A percentile compares a stretch with the other conserved stretches of the same genome.
Conservation (phyloP, 768 basidiomycete genomes). For the Filobasidium floriforme region DNA sequence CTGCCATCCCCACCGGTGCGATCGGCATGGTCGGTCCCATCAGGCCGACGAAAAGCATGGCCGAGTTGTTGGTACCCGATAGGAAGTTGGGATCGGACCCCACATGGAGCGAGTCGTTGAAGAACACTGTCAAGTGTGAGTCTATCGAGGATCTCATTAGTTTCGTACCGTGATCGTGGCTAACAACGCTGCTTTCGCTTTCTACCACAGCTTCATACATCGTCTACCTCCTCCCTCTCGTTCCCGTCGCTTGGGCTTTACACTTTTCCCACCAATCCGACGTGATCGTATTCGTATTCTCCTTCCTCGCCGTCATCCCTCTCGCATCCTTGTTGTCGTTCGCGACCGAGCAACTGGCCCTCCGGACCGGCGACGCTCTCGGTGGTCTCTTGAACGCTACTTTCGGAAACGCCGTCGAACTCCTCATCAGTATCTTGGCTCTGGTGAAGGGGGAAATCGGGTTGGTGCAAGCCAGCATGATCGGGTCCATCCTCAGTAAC, state of each 20-base stretch:
- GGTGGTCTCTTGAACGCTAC: conserved; percentile 56
- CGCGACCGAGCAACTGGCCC: conserved; percentile 52
- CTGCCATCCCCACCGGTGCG: too few relatives aligned
- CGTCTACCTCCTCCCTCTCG: conserved; percentile 51
- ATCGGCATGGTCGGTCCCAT: conserved; percentile 10
- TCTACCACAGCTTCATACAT: conserved; percentile 28
- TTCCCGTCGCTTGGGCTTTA: conserved; percentile 52
- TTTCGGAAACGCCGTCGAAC: conserved; percentile 54
- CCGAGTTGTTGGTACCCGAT: conserved; percentile 20
- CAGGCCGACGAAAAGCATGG: conserved; percentile 18
- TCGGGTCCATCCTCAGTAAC: conserved; percentile 53
- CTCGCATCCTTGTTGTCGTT: conserved; percentile 52
- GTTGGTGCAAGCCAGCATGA: conserved; percentile 53
- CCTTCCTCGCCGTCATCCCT: conserved; percentile 52
- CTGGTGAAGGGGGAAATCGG: conserved; percentile 48
- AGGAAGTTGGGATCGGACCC: conserved; percentile 22
- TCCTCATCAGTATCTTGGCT: conserved; percentile 49
- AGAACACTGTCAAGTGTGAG: conserved; percentile 21
- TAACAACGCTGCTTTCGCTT: background rate
- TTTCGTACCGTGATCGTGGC: background rate
- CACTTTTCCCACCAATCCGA: conserved; percentile 45
- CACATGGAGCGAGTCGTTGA: conserved; percentile 17
- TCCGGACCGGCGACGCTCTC: conserved; percentile 48
- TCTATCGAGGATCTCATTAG: background rate
- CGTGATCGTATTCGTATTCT: conserved; percentile 52